Percentiles rank a stretch among this genome's conserved stretches.
These are phyloP conservation scores for Corniculantispora saksenae DNA, from an alignment of 2,329 filamentous ascomycete species.

Conservation along the genomic window DNA sequence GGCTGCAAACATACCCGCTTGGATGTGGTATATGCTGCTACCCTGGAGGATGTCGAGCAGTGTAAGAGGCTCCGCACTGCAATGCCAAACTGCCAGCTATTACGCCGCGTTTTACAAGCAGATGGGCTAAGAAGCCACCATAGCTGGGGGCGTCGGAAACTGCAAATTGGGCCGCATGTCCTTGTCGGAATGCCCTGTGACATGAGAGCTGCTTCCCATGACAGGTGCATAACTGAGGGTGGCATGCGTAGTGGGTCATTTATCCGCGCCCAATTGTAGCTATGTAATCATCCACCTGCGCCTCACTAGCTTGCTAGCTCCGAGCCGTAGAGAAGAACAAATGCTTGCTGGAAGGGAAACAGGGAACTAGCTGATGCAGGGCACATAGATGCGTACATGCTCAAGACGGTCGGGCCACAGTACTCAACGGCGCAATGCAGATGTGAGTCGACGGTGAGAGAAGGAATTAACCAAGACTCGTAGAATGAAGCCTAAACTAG, in stretches of 20 bases:
- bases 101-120: too few species aligned
- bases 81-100: too few species aligned
- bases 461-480: background rate
- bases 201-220: background rate
- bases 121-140: too few species aligned
- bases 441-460: background rate
- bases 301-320: background rate
- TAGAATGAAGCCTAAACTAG: conserved; percentile 4
- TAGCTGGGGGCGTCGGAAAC: too few species aligned
- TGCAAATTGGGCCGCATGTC: too few species aligned
- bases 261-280: background rate
- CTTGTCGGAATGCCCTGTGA: too few species aligned
- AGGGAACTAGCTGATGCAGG: too few species aligned
- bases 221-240: background rate
- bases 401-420: background rate
- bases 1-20: too few species aligned
- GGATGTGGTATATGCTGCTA: background rate
- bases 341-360: background rate
- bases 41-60: background rate
- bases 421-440: background rate
- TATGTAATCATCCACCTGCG: too few species aligned
- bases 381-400: too few species aligned
- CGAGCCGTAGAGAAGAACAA: too few species aligned
- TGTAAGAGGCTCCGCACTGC: too few species aligned
- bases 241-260: background rate